Base-by-base conservation (phyloP, 495 filamentous ascomycete genomes). In the Aspergillus leporis region DNA sequence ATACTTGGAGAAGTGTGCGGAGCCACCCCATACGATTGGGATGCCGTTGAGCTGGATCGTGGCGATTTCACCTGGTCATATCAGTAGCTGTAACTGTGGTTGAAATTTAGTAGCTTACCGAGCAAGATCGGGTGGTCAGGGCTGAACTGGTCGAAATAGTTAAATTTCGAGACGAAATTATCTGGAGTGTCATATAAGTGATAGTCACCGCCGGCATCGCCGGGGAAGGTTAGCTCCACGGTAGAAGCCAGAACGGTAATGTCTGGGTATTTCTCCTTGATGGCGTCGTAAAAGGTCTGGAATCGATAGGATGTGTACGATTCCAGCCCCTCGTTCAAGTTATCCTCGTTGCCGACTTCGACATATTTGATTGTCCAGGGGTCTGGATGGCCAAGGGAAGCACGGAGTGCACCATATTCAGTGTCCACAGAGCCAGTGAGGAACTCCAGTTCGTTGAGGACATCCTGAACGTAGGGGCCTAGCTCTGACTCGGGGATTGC, bases 401-500 rank as follows among this genome's bases (percentile, higher is more conserved):
- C 78, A 5, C 81, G 77, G 13, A 80, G 63, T 16, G 71, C 67
- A 50, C 79, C 81, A 19, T 72, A 77, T 19, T 70, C 58, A 0
- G 78, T 79, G 16, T 69, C 64, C 4, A 66, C 62, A 19, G 63
- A 68, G 31, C 76, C 74, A 25, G 65, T 70, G 22, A 77, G 51
- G 58, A 75, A 76, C 51, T 91, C 86, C 7, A 91, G 70, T 70
- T 90, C 81, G 59, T 89, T 75, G 0, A 91, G 77, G 1, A 81
- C 85, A 61, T 87, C 83, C 46, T 77, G 75, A 13, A 91, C 67
- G 53, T 77, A 78, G 19, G 67, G 36, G 19, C 61, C 67, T 14
- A 78, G 53, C 5, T 70, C 71, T 5, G 53, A 58, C 28, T 72
- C 71, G 1, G 70, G 45, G 3, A 78, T 53, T 10, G 72, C 34